Percentiles rank a stretch among this genome's conserved stretches.
Evolutionary conservation across 805 yeast genomes (phyloP).

Genomic region (Hanseniaspora mollemarum): DNA sequence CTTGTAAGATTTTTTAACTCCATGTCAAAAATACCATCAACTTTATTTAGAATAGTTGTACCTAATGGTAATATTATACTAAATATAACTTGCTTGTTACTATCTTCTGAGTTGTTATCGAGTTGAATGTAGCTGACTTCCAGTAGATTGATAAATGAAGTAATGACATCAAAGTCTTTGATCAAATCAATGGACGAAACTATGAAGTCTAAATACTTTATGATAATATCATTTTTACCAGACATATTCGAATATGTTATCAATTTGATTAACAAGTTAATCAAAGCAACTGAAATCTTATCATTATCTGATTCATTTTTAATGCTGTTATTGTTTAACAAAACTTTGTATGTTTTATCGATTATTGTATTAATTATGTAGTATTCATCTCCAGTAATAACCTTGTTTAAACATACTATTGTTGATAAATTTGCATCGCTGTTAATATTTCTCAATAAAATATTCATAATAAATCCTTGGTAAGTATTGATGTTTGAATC

Average conservation of each 20-base stretch:
- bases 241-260: conserved; percentile 21
- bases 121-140: conserved; percentile 43
- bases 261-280: background rate
- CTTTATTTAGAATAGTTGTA: conserved; percentile 33
- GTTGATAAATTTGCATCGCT: conserved; percentile 12
- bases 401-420: conserved; percentile 20
- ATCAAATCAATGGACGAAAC: conserved; percentile 40
- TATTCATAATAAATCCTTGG: background rate
- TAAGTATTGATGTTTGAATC: background rate
- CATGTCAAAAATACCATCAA: conserved; percentile 20
- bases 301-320: conserved; percentile 29
- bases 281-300: conserved; percentile 11
- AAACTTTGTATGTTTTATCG: conserved; percentile 37
- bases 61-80: conserved; percentile 45
- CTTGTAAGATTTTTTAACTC: conserved; percentile 24
- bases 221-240: conserved; percentile 25
- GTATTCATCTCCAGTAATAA: conserved; percentile 26
- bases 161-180: conserved; percentile 31
- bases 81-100: conserved; percentile 37
- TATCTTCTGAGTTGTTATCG: conserved; percentile 17
- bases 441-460: background rate
- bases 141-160: conserved; percentile 35
- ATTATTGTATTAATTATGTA: conserved; percentile 31
- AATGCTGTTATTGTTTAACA: conserved; percentile 31
- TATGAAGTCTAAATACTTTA: conserved; percentile 36